These are phyloP conservation scores for Prosopis cineraria DNA, from an alignment of 306 rosid species.

Conservation along the genomic window DNA sequence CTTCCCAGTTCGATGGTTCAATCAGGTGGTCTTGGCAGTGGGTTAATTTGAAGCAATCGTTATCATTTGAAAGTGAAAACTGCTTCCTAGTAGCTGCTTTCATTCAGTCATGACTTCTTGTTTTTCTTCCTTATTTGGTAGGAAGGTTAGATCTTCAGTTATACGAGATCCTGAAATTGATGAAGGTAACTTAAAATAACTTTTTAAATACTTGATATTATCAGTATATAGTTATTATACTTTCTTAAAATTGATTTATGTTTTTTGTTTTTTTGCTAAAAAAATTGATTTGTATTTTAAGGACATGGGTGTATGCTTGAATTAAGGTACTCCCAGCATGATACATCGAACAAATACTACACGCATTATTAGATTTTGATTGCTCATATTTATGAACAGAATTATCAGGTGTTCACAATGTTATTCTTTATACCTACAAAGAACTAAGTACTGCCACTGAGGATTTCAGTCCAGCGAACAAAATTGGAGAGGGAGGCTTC, in stretches of 20 bases:
- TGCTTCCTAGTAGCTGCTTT: constrained; percentile 14
- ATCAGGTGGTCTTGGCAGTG: constrained; percentile 48
- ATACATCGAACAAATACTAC: constrained; percentile 19
- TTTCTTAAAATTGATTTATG: not conserved
- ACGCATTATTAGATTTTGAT: constrained; percentile 21
- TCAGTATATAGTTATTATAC: not conserved
- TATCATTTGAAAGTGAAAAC: constrained; percentile 28
- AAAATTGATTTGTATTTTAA: not conserved
- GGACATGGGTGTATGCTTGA: not conserved
- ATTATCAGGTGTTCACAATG: constrained; percentile 66
- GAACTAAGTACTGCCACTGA: constrained; percentile 73
- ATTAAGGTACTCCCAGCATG: not conserved
- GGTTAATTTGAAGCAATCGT: constrained; percentile 37
- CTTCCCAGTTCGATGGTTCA: constrained; percentile 36
- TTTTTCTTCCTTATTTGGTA: constrained; percentile 56
- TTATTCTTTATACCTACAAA: constrained; percentile 63
- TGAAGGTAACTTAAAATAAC: constrained; percentile 54
- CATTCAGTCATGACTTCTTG: constrained; percentile 70
- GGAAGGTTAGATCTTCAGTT: constrained; percentile 36
- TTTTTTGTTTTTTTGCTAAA: too few species aligned
- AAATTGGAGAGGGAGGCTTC: constrained; percentile 99
- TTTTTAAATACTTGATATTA: constrained; percentile 9
- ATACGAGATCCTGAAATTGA: constrained; percentile 37
- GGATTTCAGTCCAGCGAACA: constrained; percentile 67
- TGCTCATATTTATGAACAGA: constrained; percentile 42